A percentile compares a stretch with the other conserved stretches of the same genome.
phyloP scores from a whole-genome alignment of 2,329 filamentous ascomycete species.

The Trichoderma sp. region DNA sequence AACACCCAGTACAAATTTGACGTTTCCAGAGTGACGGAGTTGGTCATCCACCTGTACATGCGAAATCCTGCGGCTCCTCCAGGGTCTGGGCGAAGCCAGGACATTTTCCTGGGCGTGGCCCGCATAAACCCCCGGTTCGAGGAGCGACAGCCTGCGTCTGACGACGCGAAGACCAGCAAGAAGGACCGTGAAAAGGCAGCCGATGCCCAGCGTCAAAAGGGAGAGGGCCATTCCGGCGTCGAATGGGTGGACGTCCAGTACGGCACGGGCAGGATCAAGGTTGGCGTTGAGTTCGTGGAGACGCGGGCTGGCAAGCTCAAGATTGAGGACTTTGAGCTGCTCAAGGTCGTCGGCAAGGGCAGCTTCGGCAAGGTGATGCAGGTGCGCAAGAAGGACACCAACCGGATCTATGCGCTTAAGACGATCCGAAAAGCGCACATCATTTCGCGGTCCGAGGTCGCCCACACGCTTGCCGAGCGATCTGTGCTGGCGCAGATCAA shows the following conservation, averaged over 20 bases:
- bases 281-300: conserved; percentile 94
- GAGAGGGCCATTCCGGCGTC: conserved; percentile 67
- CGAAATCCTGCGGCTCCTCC: conserved; percentile 85
- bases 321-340: conserved; percentile 94
- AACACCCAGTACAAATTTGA: conserved; percentile 99
- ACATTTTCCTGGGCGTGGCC: conserved; percentile 92
- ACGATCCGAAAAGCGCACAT: conserved; percentile 99
- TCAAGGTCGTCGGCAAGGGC: conserved; percentile 97
- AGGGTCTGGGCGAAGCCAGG: conserved; percentile 87
- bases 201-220: conserved; percentile 57
- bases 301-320: conserved; percentile 86
- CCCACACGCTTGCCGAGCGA: conserved; percentile 92
- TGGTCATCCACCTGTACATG: conserved; percentile 90
- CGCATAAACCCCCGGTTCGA: conserved; percentile 93
- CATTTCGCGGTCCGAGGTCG: conserved; percentile 96
- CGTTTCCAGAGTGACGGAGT: conserved; percentile 89
- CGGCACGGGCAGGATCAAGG: conserved; percentile 82
- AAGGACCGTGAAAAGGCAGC: conserved; percentile 81
- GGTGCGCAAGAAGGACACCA: conserved; percentile 96
- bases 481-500: conserved; percentile 99
- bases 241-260: conserved; percentile 93
- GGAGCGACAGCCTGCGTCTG: conserved; percentile 69
- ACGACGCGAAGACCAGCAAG: conserved; percentile 82
- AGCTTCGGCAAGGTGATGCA: conserved; percentile 99
- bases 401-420: conserved; percentile 97